Conservation (phyloP, 2,329 filamentous ascomycete genomes). For the Colletotrichum agaves region DNA sequence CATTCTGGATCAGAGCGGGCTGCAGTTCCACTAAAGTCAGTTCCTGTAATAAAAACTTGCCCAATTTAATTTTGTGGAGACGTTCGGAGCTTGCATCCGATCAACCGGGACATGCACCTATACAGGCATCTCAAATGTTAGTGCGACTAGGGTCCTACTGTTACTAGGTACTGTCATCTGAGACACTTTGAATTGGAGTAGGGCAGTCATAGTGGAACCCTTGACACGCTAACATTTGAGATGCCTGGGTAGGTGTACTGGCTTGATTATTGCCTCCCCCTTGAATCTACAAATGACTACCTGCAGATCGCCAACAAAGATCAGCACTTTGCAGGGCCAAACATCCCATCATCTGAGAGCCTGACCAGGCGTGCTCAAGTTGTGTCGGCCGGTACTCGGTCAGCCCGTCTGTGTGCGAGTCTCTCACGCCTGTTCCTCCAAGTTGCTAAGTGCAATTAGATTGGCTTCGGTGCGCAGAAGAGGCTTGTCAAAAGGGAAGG, state of each 20-base stretch:
- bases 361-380: too few species aligned
- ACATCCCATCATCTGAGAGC: too few species aligned
- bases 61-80: not conserved
- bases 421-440: not conserved
- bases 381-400: too few species aligned
- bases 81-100: not conserved
- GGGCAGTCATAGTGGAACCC: too few species aligned
- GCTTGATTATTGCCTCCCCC: not conserved
- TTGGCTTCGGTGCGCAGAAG: not conserved
- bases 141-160: too few species aligned
- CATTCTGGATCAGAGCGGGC: too few species aligned
- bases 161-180: too few species aligned
- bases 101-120: not conserved
- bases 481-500: not conserved
- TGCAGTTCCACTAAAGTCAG: not conserved
- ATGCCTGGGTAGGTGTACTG: too few species aligned
- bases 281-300: not conserved
- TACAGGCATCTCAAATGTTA: too few species aligned
- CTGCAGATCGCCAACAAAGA: not conserved
- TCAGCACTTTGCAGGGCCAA: too few species aligned
- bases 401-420: not conserved
- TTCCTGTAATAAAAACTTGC: slow-evolving; percentile 3
- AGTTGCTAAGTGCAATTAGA: not conserved
- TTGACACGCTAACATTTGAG: too few species aligned
- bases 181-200: too few species aligned